Base-by-base conservation (phyloP, 2,329 filamentous ascomycete genomes). In the Nigrograna mackinnonii region DNA sequence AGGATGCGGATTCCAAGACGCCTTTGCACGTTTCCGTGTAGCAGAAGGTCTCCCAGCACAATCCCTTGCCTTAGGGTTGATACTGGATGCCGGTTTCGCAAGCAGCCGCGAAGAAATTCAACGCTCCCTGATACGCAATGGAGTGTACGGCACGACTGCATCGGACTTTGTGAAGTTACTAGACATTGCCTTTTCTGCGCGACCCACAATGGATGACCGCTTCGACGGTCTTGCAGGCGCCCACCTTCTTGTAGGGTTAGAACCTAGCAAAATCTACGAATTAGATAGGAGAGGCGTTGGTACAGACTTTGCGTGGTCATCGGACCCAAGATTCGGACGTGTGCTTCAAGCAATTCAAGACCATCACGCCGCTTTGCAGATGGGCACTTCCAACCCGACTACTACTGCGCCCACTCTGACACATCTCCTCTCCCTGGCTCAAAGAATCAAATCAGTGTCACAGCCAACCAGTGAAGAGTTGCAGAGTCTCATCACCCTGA, bases 1-100 rank as follows among this genome's bases (percentile, higher is more conserved):
- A 0, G 75, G 70, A 3, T 78, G 78, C 45, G 45, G 49, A 1
- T 66, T 60, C 47, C 58, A 61, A 6, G 59, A 62, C 30, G 34
- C 50, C 1, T 58, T 66, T 19, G 49, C 41, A 1, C 39, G 47
- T 4, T 58, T 54, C 26, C 50, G 62, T 2, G 37, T 28, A 6
- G 14, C 20, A 4, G 43, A 35, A 2, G 50, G 53, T n/a, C 49
- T 61, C 2, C 64, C 72, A 3, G 76, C 73, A 18, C 9, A 11
- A 69, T 75, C 43, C 5, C 18, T 49, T 21, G 35, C 47, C 13
- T 24, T 52, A 5, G 43, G 41, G 12, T 34, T 50, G 31, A 50
- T 52, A 21, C 17, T 41, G n/a, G 46, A 47, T 12, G 41, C 48
- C 16, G 49, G 47, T 21, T 43, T 11, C 24, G 36, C 33, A 36